A percentile compares a stretch with the other conserved stretches of the same genome.
Evolutionary conservation across 768 basidiomycete species (phyloP).

Genomic region (Mrakia hoshinonis): DNA sequence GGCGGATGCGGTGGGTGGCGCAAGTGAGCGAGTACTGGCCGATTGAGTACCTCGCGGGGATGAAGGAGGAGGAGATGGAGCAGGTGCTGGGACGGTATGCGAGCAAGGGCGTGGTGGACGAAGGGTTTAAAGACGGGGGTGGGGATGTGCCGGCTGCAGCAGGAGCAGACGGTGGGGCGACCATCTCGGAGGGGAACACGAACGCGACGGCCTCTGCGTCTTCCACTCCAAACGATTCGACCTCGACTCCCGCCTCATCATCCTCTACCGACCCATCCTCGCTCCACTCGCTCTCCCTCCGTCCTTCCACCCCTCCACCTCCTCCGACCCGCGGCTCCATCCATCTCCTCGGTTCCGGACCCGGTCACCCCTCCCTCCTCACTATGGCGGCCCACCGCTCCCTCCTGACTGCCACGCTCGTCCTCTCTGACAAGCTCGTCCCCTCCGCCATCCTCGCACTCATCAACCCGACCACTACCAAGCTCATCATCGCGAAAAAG

Average conservation of each 20-base stretch:
- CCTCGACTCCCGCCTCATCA: conserved; percentile 42
- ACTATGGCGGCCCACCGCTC: conserved; percentile 93
- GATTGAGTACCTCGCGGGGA: conserved; percentile 59
- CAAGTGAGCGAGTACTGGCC: conserved; percentile 98
- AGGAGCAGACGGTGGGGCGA: background rate
- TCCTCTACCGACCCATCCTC: conserved; percentile 43
- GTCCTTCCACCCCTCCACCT: conserved; percentile 63
- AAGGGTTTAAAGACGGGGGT: conserved; percentile 11
- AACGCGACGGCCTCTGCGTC: background rate
- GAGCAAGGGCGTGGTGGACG: conserved; percentile 24
- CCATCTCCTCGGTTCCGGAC: conserved; percentile 88
- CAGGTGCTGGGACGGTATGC: conserved; percentile 46
- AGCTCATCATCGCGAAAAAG: conserved; percentile 84
- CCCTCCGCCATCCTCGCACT: conserved; percentile 69
- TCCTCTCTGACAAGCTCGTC: conserved; percentile 25
- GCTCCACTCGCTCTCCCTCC: conserved; percentile 56
- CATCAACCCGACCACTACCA: conserved; percentile 53
- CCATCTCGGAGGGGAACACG: background rate
- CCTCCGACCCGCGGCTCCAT: conserved; percentile 64
- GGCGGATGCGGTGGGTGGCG: conserved; percentile 84
- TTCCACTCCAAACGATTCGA: conserved; percentile 23
- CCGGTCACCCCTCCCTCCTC: conserved; percentile 87
- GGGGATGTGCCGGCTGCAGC: background rate
- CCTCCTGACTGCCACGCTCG: conserved; percentile 48
- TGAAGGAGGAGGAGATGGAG: conserved; percentile 61